These are phyloP conservation scores for Mycena amicta DNA, from an alignment of 768 basidiomycete species.

Conservation along the genomic window DNA sequence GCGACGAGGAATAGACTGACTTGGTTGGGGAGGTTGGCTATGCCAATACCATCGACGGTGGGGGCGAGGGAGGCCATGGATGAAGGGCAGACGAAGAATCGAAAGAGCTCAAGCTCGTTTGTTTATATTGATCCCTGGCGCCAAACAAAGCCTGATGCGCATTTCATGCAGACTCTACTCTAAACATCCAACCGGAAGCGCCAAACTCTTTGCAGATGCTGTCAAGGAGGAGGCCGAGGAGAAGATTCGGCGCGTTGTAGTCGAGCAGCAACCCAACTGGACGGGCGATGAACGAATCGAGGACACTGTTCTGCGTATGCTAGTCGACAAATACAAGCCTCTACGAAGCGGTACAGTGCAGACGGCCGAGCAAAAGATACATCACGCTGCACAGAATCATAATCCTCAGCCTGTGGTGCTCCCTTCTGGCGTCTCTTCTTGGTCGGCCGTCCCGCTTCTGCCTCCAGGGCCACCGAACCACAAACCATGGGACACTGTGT, in stretches of 20 bases:
- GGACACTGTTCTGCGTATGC: slow-evolving; percentile 65
- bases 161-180: not conserved
- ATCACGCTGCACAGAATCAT: slow-evolving; percentile 27
- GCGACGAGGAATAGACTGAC: slow-evolving; percentile 46
- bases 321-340: slow-evolving; percentile 86
- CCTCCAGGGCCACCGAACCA: slow-evolving; percentile 59
- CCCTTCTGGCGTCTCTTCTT: slow-evolving; percentile 36
- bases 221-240: slow-evolving; percentile 10
- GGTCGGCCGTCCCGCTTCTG: slow-evolving; percentile 55
- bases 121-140: no score
- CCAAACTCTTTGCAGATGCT: slow-evolving; percentile 20
- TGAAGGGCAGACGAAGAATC: not conserved
- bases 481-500: slow-evolving; percentile 72
- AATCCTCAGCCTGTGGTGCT: slow-evolving; percentile 10
- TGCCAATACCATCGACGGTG: slow-evolving; percentile 80
- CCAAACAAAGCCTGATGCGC: not conserved
- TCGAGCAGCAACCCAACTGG: slow-evolving; percentile 11
- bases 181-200: slow-evolving; percentile 7
- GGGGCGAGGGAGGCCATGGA: slow-evolving; percentile 49
- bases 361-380: slow-evolving; percentile 69
- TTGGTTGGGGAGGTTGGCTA: slow-evolving; percentile 98
- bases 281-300: slow-evolving; percentile 21
- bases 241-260: not conserved
- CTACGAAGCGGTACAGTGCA: slow-evolving; percentile 61
- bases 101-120: no score